Evolutionary conservation across 2,329 filamentous ascomycete species (phyloP), one percentile per base, ranked within the genome.

Genomic region (Botrytis aclada): DNA sequence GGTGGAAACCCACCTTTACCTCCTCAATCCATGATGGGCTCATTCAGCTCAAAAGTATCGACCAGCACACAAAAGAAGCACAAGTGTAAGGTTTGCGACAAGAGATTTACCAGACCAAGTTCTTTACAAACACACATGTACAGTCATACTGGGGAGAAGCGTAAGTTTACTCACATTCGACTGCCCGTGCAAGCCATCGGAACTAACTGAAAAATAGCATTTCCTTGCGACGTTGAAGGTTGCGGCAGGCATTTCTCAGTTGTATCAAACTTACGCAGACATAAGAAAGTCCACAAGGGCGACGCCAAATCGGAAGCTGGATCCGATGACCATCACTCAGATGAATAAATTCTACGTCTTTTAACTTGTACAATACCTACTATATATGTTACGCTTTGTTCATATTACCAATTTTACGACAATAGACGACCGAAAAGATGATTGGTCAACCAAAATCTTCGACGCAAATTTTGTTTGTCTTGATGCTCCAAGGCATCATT

Each of bases 61-160:
- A 95, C 93, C 29, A 97, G 94, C 84, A 96, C 95, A 16, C 94
- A 98, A 82, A 98, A 98, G 90, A 98, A 98, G 87, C 96, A 98
- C 85, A 98, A 98, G 86, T 98, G 95, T 88, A 98, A 97, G 85
- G 93, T 98, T 74, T 98, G 95, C 85, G 95, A 98, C 83, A 98
- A 98, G 88, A 90, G 95, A 61, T 98, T 98, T 82, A 98, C 95
- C 3, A 89, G 95, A 71, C 95, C 95, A 1, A 97, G 94, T 81
- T 98, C 95, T 22, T 83, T 98, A 56, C 95, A 98, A 82, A 98
- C 95, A 45, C 95, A 98, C 82, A 98, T 98, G 93, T 98, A 98
- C 84, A 97, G 94, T 83, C 95, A 98, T 81, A 98, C 95, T 72
- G 95, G 95, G 81, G 95, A 98, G 83, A 98, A 98, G 85, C 95